Evolutionary conservation across 179 eudicot species (phyloP), one percentile per base, ranked within the genome.

Genomic region (Nepenthes alata): DNA sequence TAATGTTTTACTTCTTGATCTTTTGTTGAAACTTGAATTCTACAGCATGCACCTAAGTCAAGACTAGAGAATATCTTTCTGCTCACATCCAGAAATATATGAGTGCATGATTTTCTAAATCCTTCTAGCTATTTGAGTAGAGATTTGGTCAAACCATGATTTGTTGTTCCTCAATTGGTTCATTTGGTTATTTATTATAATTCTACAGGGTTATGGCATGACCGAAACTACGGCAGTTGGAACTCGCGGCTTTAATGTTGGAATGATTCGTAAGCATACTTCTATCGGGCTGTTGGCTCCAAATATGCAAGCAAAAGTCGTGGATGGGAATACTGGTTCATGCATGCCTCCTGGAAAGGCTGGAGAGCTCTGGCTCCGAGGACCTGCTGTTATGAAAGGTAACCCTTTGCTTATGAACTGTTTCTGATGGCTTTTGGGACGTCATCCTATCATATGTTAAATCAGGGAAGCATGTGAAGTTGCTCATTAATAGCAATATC

Each of bases 181-280:
- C 58, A n/a, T 55, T 6, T 55, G 11, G 4, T 7, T 34, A 8
- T 56, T 10, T 37, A 56, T 37, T 16, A 34, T 0, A 10, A 37
- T 36, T 4, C 35, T 52, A 51, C 75, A 89, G 98, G 98, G 98
- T 37, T 93, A 93, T 76, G 98, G 98, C 65, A 78, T 93, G 95
- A 93, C 96, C 6, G 98, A 93, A 74, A 70, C 95, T 54, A 77
- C 96, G 37, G 98, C 96, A 37, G 78, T 93, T 6, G 98, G 85
- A 58, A 80, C 88, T 59, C 95, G 98, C 6, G 96, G 96, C 10
- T 80, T 83, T 66, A 93, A 93, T 64, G 70, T 66, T 1, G 62
- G 65, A 47, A 59, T 62, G 45, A 11, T 55, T 48, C 72, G 37
- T 6, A 93, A 84, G 37, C 75, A 89, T 66, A 56, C 74, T 53